A percentile compares a stretch with the other conserved stretches of the same genome.
Evolutionary conservation across 2,329 filamentous ascomycete genomes (phyloP).

Genomic region (Penicillium sp.): DNA sequence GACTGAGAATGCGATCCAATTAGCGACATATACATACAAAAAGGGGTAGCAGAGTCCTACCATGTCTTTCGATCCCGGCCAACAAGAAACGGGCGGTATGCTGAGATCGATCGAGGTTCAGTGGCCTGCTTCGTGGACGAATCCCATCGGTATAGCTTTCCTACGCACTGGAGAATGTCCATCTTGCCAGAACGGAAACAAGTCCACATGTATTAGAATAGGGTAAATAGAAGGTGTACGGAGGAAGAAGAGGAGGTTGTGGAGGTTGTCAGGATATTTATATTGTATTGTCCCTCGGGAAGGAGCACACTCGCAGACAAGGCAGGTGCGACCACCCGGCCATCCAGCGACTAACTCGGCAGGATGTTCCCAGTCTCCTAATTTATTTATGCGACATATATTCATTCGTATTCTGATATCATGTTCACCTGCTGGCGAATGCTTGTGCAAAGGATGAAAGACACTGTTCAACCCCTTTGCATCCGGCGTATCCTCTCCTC

Average conservation of each 20-base stretch:
- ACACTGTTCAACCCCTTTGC: constrained; percentile 38
- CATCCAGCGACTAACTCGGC: neutral
- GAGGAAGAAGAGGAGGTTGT: neutral
- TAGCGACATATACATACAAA: neutral
- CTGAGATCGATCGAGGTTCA: constrained; percentile 22
- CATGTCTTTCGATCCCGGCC: constrained; percentile 33
- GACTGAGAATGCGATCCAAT: constrained; percentile 21
- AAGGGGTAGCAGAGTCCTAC: constrained; percentile 17
- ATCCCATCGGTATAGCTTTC: constrained; percentile 22
- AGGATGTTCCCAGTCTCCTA: too few species aligned
- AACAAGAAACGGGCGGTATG: constrained; percentile 31
- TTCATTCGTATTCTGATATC: too few species aligned
- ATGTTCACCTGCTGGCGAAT: too few species aligned
- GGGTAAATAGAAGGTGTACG: neutral
- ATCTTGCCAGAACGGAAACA: neutral
- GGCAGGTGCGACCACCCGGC: neutral
- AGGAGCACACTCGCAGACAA: neutral
- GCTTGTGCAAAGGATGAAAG: neutral
- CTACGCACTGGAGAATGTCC: constrained; percentile 16
- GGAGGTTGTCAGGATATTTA: neutral
- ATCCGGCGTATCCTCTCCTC: constrained; percentile 77
- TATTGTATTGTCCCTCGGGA: neutral
- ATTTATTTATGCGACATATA: neutral
- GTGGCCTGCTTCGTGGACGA: constrained; percentile 14
- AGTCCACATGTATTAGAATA: neutral